Base-by-base conservation (phyloP, 2,329 filamentous ascomycete species). In the Sclerotinia minor region DNA sequence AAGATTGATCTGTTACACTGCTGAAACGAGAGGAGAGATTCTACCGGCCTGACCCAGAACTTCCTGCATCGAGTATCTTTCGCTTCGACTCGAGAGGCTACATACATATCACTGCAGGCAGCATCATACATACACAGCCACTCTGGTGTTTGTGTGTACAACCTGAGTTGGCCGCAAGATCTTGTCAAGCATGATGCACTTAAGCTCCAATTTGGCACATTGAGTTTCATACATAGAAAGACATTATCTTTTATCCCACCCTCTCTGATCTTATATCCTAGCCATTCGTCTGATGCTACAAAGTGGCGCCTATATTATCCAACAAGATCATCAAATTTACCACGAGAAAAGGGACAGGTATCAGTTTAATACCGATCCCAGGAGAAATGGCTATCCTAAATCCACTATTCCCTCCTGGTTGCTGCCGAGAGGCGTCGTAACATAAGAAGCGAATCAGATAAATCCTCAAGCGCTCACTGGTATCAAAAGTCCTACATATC, bases 401-500 rank as follows among this genome's bases (percentile, higher is more conserved):
- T 67, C 32, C 17, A 67, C 49, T 49, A 44, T 38, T 21, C 59
- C 49, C 54, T 50, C 9, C 67, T 53, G 38, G 52, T 38, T 64
- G 50, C 61, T 67, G 68, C 65, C 64, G 64, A 68, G 49, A 65
- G 35, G 52, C 52, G 45, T 69, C 63, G 59, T 61, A 70, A 54
- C 65, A 50, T 67, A 54, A 57, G 68, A 64, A 61, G 71, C 69
- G 72, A 70, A 71, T 71, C 69, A 70, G 68, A 72, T 65, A 69
- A 64, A 69, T 70, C 68, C 69, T 69, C 67, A 65, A 53, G 55
- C 67, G 65, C 67, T 69, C 65, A 70, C 57, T 69, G 67, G 67
- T 71, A 71, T 70, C 72, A 68, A 69, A 72, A 67, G 32, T 70
- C 69, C 69, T 57, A 58, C 32, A 65, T 69, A 72, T 69, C 70